Evolutionary conservation across 2,329 filamentous ascomycete species (phyloP).

Genomic region (Fusarium temperatum): DNA sequence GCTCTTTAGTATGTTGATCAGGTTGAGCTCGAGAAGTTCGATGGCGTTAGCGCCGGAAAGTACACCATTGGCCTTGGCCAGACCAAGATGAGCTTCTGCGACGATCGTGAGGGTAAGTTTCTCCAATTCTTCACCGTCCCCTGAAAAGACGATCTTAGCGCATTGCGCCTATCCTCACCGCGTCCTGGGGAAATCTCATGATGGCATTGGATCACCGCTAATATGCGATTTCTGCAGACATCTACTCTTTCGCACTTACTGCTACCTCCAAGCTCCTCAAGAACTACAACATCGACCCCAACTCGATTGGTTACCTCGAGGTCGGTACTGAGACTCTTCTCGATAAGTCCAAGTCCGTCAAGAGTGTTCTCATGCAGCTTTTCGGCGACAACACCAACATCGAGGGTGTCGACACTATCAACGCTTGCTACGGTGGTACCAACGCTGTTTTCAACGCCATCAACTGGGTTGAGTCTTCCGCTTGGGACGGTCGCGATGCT

Average conservation of each 20-base stretch:
- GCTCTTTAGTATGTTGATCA: constrained; percentile 80
- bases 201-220: constrained; percentile 21
- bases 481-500: constrained; percentile 84
- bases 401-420: constrained; percentile 84
- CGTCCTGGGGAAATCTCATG: neutral
- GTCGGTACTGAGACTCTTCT: constrained; percentile 87
- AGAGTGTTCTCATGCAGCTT: constrained; percentile 87
- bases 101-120: constrained; percentile 80
- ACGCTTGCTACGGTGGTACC: constrained; percentile 88
- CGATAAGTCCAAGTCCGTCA: constrained; percentile 92
- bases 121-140: constrained; percentile 21
- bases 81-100: constrained; percentile 93
- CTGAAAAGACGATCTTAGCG: constrained; percentile 11
- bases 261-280: constrained; percentile 79
- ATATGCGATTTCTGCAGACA: constrained; percentile 63
- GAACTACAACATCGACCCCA: constrained; percentile 84
- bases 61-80: constrained; percentile 92
- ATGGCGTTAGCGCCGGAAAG: constrained; percentile 83
- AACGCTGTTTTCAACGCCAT: constrained; percentile 84
- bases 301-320: constrained; percentile 81
- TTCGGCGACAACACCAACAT: constrained; percentile 86
- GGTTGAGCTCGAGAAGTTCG: constrained; percentile 83
- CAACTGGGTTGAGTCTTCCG: constrained; percentile 88
- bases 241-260: constrained; percentile 86
- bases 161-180: constrained; percentile 8